Percentiles rank a stretch among this genome's conserved stretches.
Evolutionary conservation across 352 stramenopile species (phyloP).

Genomic region (Phytophthora parvispora): DNA sequence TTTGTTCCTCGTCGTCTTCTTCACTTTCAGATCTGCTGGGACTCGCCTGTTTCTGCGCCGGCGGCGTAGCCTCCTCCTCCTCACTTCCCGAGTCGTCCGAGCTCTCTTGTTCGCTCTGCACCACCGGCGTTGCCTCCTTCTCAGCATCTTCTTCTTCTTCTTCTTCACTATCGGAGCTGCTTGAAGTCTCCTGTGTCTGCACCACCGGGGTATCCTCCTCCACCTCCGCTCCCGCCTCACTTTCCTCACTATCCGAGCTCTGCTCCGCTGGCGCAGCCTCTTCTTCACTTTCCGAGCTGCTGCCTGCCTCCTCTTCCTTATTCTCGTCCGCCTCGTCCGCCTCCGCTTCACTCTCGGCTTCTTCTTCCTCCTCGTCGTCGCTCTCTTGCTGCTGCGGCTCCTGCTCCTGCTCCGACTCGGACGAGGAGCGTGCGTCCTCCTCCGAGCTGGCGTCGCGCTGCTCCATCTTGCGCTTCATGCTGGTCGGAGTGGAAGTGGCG

Average conservation of each 20-base stretch:
- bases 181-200: neutral
- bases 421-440: conserved; percentile 1
- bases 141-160: neutral
- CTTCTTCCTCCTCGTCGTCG: neutral
- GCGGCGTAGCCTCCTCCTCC: neutral
- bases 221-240: neutral
- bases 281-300: neutral
- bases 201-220: neutral
- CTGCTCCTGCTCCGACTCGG: neutral
- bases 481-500: no score
- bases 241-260: neutral
- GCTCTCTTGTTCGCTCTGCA: neutral
- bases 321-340: neutral
- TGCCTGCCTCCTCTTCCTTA: neutral
- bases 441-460: conserved; percentile 4
- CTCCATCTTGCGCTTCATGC: conserved; percentile 58
- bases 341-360: conserved; percentile 3
- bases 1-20: conserved; percentile 6
- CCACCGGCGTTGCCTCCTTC: neutral
- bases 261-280: neutral
- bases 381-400: neutral
- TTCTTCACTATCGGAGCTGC: neutral
- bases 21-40: conserved; percentile 4
- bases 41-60: no score
- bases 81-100: neutral